Percentiles rank a stretch among this genome's conserved stretches.
phyloP scores from a whole-genome alignment of 2,329 filamentous ascomycete genomes.

The Juglanconis oblonga region DNA sequence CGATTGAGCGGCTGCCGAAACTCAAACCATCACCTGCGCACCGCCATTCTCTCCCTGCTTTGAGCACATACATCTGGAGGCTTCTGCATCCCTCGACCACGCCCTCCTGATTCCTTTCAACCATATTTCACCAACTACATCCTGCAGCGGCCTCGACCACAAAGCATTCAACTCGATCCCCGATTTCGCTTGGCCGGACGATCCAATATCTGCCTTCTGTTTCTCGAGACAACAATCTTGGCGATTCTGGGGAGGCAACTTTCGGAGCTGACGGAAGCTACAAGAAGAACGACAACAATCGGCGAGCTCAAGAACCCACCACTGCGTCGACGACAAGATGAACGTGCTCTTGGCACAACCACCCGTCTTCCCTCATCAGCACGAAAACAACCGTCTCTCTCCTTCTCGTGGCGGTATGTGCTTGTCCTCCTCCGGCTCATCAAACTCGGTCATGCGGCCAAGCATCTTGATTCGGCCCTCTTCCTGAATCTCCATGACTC shows the following conservation, averaged over 20 bases:
- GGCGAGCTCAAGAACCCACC: neutral
- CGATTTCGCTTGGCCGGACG: constrained; percentile 6
- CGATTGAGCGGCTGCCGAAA: neutral
- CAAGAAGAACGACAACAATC: neutral
- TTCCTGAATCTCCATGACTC: constrained; percentile 11
- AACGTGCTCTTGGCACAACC: constrained; percentile 62
- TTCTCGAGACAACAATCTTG: neutral
- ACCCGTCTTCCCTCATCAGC: constrained; percentile 56
- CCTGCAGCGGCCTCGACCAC: neutral
- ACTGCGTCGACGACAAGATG: constrained; percentile 39
- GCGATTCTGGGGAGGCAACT: neutral
- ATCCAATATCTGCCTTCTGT: neutral
- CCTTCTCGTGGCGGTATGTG: constrained; percentile 55
- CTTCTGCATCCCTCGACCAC: neutral
- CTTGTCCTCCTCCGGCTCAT: neutral
- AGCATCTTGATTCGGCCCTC: neutral
- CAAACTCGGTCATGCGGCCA: neutral
- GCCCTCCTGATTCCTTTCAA: neutral
- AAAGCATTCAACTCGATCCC: neutral
- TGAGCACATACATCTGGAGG: neutral
- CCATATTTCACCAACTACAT: neutral
- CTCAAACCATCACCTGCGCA: neutral
- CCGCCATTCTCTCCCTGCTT: neutral
- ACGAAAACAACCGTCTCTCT: constrained; percentile 53
- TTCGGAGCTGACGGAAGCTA: neutral